These are phyloP conservation scores for Tetraselmis striata DNA, from an alignment of 139 green algal species.

Conservation along the genomic window DNA sequence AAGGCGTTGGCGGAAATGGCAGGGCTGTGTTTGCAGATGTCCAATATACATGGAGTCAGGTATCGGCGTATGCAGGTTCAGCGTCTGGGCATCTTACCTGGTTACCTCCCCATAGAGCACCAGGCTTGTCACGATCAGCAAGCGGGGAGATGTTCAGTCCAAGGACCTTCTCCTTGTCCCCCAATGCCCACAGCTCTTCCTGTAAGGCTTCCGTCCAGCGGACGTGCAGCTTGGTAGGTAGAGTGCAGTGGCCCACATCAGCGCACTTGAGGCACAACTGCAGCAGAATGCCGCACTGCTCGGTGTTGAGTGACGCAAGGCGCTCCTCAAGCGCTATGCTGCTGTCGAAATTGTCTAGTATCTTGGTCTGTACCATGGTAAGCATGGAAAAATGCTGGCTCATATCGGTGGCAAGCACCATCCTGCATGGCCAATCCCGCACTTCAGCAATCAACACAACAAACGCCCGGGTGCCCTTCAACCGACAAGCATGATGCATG, in stretches of 20 bases:
- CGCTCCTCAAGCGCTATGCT: background rate
- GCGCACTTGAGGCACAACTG: slow-evolving; percentile 12
- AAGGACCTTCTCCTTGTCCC: background rate
- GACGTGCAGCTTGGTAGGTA: background rate
- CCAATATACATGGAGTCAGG: too few species aligned
- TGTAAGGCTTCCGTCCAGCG: slow-evolving; percentile 1
- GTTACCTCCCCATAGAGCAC: background rate
- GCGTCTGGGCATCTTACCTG: too few species aligned
- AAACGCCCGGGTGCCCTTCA: too few species aligned
- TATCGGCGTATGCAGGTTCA: too few species aligned
- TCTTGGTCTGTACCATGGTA: background rate
- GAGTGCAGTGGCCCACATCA: slow-evolving; percentile 3
- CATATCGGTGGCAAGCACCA: slow-evolving; percentile 10
- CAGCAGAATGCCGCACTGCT: background rate
- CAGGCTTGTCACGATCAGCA: background rate
- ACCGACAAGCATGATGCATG: too few species aligned
- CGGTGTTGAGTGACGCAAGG: background rate
- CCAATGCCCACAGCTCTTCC: slow-evolving; percentile 9
- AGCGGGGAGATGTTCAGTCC: background rate
- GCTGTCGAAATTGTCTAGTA: background rate
- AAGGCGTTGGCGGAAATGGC: too few species aligned
- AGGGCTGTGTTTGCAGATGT: too few species aligned
- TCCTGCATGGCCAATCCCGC: background rate
- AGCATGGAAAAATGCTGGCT: slow-evolving; percentile 3
- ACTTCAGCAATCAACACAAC: background rate